A percentile compares a stretch with the other conserved stretches of the same genome.
Conservation (phyloP, 1,284 basidiomycete genomes). For the Melanopsichium pennsylvanicum region DNA sequence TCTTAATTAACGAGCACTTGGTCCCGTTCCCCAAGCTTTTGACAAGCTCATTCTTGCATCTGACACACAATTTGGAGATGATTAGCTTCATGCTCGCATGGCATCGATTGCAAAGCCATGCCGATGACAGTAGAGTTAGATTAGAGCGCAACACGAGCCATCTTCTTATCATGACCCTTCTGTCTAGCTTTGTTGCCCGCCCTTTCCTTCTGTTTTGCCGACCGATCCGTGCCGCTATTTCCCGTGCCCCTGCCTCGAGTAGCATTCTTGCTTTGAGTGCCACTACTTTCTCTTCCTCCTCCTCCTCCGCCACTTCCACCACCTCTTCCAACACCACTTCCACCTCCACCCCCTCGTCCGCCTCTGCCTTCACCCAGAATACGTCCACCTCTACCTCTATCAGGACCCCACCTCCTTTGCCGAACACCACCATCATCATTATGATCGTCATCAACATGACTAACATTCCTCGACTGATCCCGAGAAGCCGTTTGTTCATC, state of each 20-base stretch:
- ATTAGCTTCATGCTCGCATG: no score
- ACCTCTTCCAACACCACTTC: slow-evolving; percentile 13
- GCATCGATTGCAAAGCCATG: no score
- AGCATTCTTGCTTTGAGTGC: slow-evolving; percentile 15
- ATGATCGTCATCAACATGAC: slow-evolving; percentile 4
- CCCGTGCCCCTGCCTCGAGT: slow-evolving; percentile 34
- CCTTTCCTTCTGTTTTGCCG: slow-evolving; percentile 47
- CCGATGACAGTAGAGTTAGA: neutral
- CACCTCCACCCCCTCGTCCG: slow-evolving; percentile 22
- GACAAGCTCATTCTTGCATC: no score
- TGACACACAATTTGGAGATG: no score
- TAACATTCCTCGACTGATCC: slow-evolving; percentile 1
- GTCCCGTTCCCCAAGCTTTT: no score
- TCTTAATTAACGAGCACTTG: no score
- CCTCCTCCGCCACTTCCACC: slow-evolving; percentile 1
- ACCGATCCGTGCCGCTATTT: slow-evolving; percentile 34
- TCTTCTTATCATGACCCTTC: slow-evolving; percentile 42
- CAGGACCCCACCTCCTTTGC: slow-evolving; percentile 29
- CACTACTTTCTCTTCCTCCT: slow-evolving; percentile 5
- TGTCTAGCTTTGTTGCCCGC: slow-evolving; percentile 43
- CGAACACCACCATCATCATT: neutral
- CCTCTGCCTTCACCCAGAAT: slow-evolving; percentile 35
- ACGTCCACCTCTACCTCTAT: slow-evolving; percentile 44
- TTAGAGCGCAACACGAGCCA: slow-evolving; percentile 22
- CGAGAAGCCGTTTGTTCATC: slow-evolving; percentile 11